Evolutionary conservation across 148 eudicot species (phyloP).

Genomic region (Fallopia convolvulus): DNA sequence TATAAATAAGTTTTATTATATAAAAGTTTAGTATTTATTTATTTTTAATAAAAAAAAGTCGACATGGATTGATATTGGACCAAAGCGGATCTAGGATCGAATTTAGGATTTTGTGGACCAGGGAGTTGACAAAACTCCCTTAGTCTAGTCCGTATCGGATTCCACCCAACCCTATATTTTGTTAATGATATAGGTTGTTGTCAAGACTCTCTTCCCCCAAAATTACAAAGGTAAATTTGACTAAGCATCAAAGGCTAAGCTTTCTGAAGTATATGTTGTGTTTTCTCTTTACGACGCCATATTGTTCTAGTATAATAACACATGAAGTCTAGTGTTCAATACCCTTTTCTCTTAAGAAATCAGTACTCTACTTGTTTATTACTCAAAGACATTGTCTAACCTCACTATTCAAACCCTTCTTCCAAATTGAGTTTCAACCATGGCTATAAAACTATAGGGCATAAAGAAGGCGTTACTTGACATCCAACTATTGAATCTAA

Average conservation of each 20-base stretch:
- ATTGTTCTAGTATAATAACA: not conserved
- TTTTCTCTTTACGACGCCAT: not conserved
- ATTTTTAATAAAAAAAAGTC: no score
- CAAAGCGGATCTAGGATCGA: no score
- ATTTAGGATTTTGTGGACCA: no score
- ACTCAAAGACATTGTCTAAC: not conserved
- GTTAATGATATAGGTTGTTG: no score
- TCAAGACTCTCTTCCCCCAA: not conserved
- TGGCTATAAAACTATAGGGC: not conserved
- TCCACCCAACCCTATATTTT: no score
- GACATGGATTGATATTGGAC: no score
- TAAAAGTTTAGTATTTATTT: no score
- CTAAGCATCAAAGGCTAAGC: not conserved
- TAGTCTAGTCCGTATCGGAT: no score
- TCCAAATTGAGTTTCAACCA: not conserved
- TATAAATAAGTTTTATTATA: no score
- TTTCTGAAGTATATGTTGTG: not conserved
- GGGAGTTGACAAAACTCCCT: no score
- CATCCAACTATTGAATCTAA: not conserved
- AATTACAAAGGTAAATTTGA: not conserved
- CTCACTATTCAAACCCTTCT: not conserved
- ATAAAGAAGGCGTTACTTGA: not conserved
- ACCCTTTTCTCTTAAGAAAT: not conserved
- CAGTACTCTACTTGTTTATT: not conserved
- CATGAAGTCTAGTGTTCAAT: not conserved